These are phyloP conservation scores for Trichosporon faecale DNA, from an alignment of 1,284 basidiomycete genomes.

Conservation along the genomic window DNA sequence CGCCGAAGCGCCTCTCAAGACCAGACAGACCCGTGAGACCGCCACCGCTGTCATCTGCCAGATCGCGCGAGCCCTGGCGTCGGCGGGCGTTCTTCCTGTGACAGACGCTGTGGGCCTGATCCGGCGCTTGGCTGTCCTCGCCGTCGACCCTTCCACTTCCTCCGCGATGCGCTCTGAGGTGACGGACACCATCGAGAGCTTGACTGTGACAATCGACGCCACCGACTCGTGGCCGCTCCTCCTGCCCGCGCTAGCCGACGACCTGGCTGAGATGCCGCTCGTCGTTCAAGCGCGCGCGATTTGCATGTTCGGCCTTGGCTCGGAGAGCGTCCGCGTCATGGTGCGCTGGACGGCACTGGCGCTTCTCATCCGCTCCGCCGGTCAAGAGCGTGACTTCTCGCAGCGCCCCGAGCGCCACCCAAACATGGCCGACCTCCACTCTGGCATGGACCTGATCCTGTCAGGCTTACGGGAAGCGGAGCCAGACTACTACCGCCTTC, in stretches of 20 bases:
- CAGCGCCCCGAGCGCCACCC: not conserved
- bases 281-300: constrained; percentile 1
- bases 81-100: not conserved
- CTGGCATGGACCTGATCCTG: constrained; percentile 1
- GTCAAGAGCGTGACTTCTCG: not conserved
- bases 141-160: constrained; percentile 7
- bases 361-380: not conserved
- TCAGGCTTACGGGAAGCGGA: not conserved
- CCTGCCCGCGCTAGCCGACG: not conserved
- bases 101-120: not conserved
- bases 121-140: not conserved
- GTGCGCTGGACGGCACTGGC: not conserved
- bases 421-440: not conserved
- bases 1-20: not conserved
- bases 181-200: not conserved
- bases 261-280: not conserved
- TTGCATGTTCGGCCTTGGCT: constrained; percentile 6
- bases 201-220: not conserved
- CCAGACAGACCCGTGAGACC: not conserved
- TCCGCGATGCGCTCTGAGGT: not conserved
- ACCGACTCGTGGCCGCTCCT: not conserved
- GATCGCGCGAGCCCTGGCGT: not conserved
- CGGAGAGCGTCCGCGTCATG: not conserved
- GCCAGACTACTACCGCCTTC: constrained; percentile 1
- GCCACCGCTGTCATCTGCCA: not conserved